A percentile compares a stretch with the other conserved stretches of the same genome.
Evolutionary conservation across 2,329 filamentous ascomycete genomes (phyloP).

Genomic region (Xylaria sp.): DNA sequence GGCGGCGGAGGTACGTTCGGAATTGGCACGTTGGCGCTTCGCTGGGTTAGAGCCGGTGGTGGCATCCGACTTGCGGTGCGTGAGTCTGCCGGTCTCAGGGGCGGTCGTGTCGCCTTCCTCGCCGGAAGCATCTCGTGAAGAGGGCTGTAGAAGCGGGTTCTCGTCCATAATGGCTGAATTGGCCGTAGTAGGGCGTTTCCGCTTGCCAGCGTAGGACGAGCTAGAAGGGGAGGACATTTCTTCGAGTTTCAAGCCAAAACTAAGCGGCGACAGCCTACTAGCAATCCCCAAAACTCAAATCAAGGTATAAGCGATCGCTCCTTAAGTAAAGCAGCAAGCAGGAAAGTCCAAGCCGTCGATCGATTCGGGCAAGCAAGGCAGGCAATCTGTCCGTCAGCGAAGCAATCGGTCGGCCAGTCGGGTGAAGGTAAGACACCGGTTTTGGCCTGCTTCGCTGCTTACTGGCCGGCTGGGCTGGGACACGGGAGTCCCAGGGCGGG

Average conservation of each 20-base stretch:
- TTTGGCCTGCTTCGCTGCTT: not conserved
- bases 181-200: constrained; percentile 77
- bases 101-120: constrained; percentile 83
- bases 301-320: not conserved
- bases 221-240: constrained; percentile 70
- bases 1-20: constrained; percentile 59
- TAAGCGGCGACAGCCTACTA: not conserved
- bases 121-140: constrained; percentile 83
- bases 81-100: constrained; percentile 64
- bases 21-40: constrained; percentile 82
- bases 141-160: constrained; percentile 72
- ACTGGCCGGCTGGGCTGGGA: constrained; percentile 3
- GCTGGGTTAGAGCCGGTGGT: constrained; percentile 64
- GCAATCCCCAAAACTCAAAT: constrained; percentile 6
- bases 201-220: constrained; percentile 72
- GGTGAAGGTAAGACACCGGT: constrained; percentile 16
- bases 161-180: constrained; percentile 62
- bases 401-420: constrained; percentile 10
- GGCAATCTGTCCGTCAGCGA: not conserved
- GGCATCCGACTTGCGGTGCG: constrained; percentile 67
- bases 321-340: not conserved
- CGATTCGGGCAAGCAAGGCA: not conserved
- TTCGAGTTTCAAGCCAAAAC: constrained; percentile 17
- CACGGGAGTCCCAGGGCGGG: constrained; percentile 7
- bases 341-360: constrained; percentile 17